Evolutionary conservation across 148 eudicot genomes (phyloP), one percentile per base, ranked within the genome.

Genomic region (Gaultheria prostrata): DNA sequence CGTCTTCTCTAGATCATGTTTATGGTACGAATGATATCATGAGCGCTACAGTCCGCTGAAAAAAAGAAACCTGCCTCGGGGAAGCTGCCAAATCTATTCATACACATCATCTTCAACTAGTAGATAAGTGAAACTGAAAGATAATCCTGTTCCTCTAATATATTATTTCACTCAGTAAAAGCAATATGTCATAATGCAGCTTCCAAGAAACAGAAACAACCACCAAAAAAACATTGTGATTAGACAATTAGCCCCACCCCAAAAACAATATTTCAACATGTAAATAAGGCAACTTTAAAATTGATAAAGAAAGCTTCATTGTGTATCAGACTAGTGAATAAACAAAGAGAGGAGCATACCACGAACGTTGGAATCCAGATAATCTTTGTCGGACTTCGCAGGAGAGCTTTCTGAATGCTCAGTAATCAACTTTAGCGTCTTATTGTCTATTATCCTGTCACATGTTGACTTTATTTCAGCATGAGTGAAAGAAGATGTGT

Each of bases 381-480:
- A 87, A 77, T 94, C 97, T 87, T 84, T 91, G 35, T 89, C 94
- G 21, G 86, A 80, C 57, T 84, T 76, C 39, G 93, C 83, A 54
- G 98, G 92, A 84, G 95, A 90, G 84, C 89, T 91, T 80, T 92
- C 91, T 63, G 89, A 85, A 78, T 89, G 45, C 80, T 93, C 97
- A 24, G 93, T 92, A 86, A 95, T 94, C 87, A 97, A 87, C 86
- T 90, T 91, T 50, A 94, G 86, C n/a, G 99, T 91, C 81, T 91
- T 95, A 84, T 93, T 94, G 86, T 97, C 97, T 77, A 94, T 93
- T 85, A 97, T 84, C 92, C 99, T 97, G 96, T 84, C 83, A 85
- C 71, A 81, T 85, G 45, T 28, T 43, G 28, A 61, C 81, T 46
- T 78, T 57, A 61, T 3, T 54, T 89, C 17, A 90, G 85, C 50